Base-by-base conservation (phyloP, 2,329 filamentous ascomycete species). In the Fusarium paranaense region DNA sequence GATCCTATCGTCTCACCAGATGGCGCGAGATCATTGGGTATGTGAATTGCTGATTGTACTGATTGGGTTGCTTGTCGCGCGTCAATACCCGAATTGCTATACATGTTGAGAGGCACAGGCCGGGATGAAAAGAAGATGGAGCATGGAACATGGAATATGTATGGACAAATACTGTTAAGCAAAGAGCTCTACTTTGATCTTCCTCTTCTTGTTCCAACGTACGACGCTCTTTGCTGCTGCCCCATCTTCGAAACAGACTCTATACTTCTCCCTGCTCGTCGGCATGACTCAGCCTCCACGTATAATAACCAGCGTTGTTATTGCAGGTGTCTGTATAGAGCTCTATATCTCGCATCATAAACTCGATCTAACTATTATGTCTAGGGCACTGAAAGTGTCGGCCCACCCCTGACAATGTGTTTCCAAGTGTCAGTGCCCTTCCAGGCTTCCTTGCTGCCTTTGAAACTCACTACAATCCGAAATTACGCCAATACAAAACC, bases 311-410 rank as follows among this genome's bases (percentile, higher is more conserved):
- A 42, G 1, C n/a, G 18, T 27, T 20, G 6, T 38, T 20, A 14
- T 18, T 35, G 52, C 37, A 14, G 18, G n/a, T 4, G 27, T 50
- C 35, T 27, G 35, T 50, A 5, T 16, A n/a, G n/a, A n/a, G n/a
- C 6, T 13, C 27, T 9, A 2, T 16, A 6, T 20, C 2, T 2
- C 7, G 1, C 6, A 13, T 22, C 5, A 6, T 9, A 18, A 35
- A n/a, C 18, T 22, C n/a, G n/a, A n/a, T n/a, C 52, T 56, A 35
- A 56, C 27, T 16, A 35, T 32, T 35, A 35, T 5, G 10, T 18
- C 5, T 3, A 62, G 45, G 57, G 37, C 2, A 72, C 67, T 14
- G 60, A 69, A 2, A 42, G 69, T 8, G n/a, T n/a, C n/a, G n/a
- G n/a, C n/a, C n/a, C n/a, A n/a, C n/a, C n/a, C n/a, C n/a, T n/a